Percentiles rank a stretch among this genome's conserved stretches.
These are phyloP conservation scores for Xylariaceae sp. DNA, from an alignment of 2,329 filamentous ascomycete species.

Conservation along the genomic window DNA sequence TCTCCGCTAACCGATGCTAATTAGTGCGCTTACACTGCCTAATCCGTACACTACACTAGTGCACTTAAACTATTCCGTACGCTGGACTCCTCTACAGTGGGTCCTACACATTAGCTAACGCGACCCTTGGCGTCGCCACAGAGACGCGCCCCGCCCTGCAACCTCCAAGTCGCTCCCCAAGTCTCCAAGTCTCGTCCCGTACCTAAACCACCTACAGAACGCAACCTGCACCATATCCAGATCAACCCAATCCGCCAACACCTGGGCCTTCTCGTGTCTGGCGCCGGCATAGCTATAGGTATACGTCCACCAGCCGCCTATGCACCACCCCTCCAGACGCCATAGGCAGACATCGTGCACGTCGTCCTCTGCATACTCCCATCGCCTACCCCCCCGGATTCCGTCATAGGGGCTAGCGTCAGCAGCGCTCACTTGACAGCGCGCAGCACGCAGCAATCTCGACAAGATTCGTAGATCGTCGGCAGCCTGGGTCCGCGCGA, in stretches of 20 bases:
- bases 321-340: slow-evolving; percentile 12
- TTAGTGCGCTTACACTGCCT: no score
- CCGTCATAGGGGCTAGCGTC: slow-evolving; percentile 45
- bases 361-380: slow-evolving; percentile 25
- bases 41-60: no score
- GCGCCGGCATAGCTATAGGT: slow-evolving; percentile 20
- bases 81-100: no score
- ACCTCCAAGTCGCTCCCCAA: slow-evolving; percentile 15
- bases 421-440: slow-evolving; percentile 37
- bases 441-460: slow-evolving; percentile 28
- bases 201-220: slow-evolving; percentile 24
- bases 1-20: no score
- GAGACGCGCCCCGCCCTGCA: slow-evolving; percentile 22
- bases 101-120: slow-evolving; percentile 22
- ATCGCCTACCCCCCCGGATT: slow-evolving; percentile 30
- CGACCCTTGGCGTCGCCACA: slow-evolving; percentile 34
- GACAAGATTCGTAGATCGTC: slow-evolving; percentile 28
- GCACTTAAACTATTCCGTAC: no score
- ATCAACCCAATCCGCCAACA: slow-evolving; percentile 12
- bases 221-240: slow-evolving; percentile 15
- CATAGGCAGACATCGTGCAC: slow-evolving; percentile 10
- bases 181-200: slow-evolving; percentile 19
- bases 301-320: slow-evolving; percentile 16
- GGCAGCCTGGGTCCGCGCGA: slow-evolving; percentile 34
- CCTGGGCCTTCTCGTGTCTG: slow-evolving; percentile 12